Base-by-base conservation (phyloP, 305 asterid species). In the Fraxinus angustifolia region DNA sequence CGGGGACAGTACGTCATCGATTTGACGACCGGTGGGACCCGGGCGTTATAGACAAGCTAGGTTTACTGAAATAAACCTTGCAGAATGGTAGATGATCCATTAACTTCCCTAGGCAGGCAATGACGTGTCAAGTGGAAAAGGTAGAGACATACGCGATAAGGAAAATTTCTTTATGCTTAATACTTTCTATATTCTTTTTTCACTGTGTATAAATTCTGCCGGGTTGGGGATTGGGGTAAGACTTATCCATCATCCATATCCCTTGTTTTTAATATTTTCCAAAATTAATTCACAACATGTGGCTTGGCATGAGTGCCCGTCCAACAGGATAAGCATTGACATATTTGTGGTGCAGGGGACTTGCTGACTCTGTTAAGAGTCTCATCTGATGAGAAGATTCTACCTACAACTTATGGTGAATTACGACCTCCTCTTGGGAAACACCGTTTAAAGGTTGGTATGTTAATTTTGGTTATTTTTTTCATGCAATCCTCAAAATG, bases 341-440 rank as follows among this genome's bases (percentile, higher is more conserved):
- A 16, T 80, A 67, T 80, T 68, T 81, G 17, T 85, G 36, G 34
- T 84, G 82, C 93, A 96, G 99, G 92, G 78, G 97, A 92, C 84
- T 88, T 96, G 87, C 90, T 96, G 85, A 76, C 84, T 87, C 92
- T 96, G 81, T 88, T 96, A 82, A 88, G 87, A 87, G 90, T 94
- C 77, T 91, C 97, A 62, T 87, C 91, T 31, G 99, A 93, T 79
- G 97, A 90, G 83, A 96, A 88, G 87, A 80, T 90, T 78, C 90
- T 93, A 78, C 97, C 94, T 28, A 85, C 93, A 79, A 90, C 98
- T 31, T 96, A 92, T 87, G 99, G 99, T 79, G 94, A 94, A 89
- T 80, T 96, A 85, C 90, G 87, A 86, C 98, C 98, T 31, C 99
- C 99, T 84, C 97, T 96, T 65, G 98, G 99, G 82, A 92, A 90